These are phyloP conservation scores for Vigna nakashimae DNA, from an alignment of 306 rosid species.

Conservation along the genomic window DNA sequence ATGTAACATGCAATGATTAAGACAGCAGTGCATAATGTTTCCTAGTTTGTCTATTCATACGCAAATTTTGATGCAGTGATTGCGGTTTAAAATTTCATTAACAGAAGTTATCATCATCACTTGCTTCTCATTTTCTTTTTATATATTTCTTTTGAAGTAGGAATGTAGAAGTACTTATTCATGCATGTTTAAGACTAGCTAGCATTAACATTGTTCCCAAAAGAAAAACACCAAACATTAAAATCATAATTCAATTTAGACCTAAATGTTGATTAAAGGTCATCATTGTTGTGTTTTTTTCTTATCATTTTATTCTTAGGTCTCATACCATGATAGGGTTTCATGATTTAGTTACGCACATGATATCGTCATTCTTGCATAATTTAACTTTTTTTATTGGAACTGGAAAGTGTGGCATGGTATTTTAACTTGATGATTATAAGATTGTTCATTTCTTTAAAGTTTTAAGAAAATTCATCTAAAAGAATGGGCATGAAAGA, in stretches of 20 bases:
- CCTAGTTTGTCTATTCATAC: not conserved
- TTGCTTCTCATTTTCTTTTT: not conserved
- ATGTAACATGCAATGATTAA: constrained; percentile 27
- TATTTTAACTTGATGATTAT: not conserved
- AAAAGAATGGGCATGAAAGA: too few species aligned
- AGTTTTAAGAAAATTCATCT: too few species aligned
- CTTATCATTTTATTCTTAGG: not conserved
- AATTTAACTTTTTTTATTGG: not conserved
- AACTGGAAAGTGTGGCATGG: not conserved
- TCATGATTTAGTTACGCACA: not conserved
- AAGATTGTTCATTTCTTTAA: too few species aligned
- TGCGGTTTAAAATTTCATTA: constrained; percentile 26
- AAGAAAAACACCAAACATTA: constrained; percentile 27
- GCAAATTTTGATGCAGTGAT: constrained; percentile 33
- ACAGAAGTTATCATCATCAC: constrained; percentile 19
- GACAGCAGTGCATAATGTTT: constrained; percentile 26
- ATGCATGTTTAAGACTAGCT: not conserved
- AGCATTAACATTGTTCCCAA: constrained; percentile 24
- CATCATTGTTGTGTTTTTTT: not conserved
- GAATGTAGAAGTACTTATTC: not conserved
- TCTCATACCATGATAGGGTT: not conserved
- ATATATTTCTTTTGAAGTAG: not conserved
- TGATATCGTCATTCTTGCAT: not conserved
- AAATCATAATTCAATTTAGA: not conserved
- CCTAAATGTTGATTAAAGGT: not conserved